Percentiles rank a stretch among this genome's conserved stretches.
These are phyloP conservation scores for Lotmaria passim DNA, from an alignment of 208 protist species.

Conservation along the genomic window DNA sequence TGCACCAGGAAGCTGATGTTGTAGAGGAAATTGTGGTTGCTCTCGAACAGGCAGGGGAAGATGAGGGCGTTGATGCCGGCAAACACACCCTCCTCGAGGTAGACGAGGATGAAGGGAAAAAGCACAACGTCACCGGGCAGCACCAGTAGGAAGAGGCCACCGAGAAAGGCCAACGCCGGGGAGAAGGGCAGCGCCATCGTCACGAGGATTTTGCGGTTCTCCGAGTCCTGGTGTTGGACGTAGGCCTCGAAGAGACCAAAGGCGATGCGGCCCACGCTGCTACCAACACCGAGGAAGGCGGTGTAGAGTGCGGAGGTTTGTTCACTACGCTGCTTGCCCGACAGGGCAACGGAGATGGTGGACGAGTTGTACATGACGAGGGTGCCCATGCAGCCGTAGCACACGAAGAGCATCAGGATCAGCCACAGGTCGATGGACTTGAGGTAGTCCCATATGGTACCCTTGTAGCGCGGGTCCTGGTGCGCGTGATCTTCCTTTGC, in stretches of 20 bases:
- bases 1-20: constrained; percentile 67
- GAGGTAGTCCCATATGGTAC: constrained; percentile 47
- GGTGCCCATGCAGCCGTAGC: constrained; percentile 48
- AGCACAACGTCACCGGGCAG: constrained; percentile 53
- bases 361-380: constrained; percentile 77
- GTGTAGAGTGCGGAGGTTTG: constrained; percentile 63
- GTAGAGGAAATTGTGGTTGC: constrained; percentile 59
- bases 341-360: constrained; percentile 65
- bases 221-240: constrained; percentile 60
- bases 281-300: constrained; percentile 69
- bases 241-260: constrained; percentile 74
- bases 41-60: constrained; percentile 61
- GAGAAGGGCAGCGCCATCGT: constrained; percentile 62
- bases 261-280: constrained; percentile 54
- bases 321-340: constrained; percentile 39
- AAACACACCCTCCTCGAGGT: constrained; percentile 72
- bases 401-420: constrained; percentile 58
- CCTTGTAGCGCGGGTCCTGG: constrained; percentile 65
- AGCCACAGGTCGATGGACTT: constrained; percentile 53
- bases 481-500: constrained; percentile 12
- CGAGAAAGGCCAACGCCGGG: constrained; percentile 47
- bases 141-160: constrained; percentile 51
- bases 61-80: constrained; percentile 58
- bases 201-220: constrained; percentile 50
- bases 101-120: constrained; percentile 66